phyloP scores from a whole-genome alignment of 2,329 filamentous ascomycete species.

The Penicillium brevicompactum region DNA sequence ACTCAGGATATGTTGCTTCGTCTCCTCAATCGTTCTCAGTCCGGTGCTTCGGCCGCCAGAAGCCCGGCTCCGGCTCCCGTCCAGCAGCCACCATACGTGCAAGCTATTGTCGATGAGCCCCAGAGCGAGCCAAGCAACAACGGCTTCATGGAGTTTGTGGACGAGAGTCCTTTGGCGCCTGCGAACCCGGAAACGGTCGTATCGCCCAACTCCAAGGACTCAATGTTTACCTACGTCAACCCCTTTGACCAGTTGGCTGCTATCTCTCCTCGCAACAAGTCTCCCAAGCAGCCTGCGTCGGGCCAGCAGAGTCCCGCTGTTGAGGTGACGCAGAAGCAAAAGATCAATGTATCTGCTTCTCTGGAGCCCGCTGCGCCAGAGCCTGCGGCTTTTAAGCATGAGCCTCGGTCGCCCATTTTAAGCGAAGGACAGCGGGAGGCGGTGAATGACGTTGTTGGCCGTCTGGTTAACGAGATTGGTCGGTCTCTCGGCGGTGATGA shows the following conservation, averaged over 20 bases:
- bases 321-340: constrained; percentile 27
- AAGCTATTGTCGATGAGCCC: constrained; percentile 20
- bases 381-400: constrained; percentile 16
- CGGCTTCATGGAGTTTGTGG: constrained; percentile 18
- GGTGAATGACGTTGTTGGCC: constrained; percentile 69
- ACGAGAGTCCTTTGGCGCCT: constrained; percentile 18
- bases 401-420: constrained; percentile 27
- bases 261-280: constrained; percentile 63
- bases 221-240: constrained; percentile 71
- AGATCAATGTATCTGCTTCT: constrained; percentile 25
- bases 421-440: constrained; percentile 58
- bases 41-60: constrained; percentile 29
- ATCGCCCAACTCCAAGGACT: constrained; percentile 35
- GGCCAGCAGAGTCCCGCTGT: constrained; percentile 46
- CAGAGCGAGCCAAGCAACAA: constrained; percentile 12
- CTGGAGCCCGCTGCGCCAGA: constrained; percentile 19
- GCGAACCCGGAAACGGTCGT: constrained; percentile 41
- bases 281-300: constrained; percentile 51
- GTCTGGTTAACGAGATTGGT: constrained; percentile 63
- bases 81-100: constrained; percentile 31
- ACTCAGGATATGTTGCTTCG: constrained; percentile 85
- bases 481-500: constrained; percentile 51
- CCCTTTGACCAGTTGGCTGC: constrained; percentile 71
- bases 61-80: constrained; percentile 44
- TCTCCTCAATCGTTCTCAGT: constrained; percentile 74